phyloP scores from a whole-genome alignment of 768 basidiomycete species.

The Glaciozyma antarctica region DNA sequence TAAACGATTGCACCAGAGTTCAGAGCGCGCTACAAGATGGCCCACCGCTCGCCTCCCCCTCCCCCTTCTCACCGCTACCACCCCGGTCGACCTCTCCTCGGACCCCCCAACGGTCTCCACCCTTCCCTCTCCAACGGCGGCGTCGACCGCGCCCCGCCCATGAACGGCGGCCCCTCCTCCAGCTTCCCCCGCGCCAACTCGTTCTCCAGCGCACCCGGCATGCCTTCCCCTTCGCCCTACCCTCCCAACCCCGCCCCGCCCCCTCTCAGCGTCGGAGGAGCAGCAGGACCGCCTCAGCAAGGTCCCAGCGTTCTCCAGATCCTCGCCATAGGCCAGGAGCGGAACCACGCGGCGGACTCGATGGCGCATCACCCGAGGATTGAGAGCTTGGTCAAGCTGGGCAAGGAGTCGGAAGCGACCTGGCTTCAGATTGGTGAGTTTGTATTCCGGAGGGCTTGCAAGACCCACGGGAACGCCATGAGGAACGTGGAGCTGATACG shows the following conservation, averaged over 20 bases:
- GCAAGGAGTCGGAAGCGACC: slow-evolving; percentile 32
- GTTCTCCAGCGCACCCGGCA: not conserved
- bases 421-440: slow-evolving; percentile 33
- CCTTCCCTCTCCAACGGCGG: no score
- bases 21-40: no score
- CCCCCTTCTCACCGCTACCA: no score
- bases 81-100: no score
- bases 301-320: slow-evolving; percentile 29
- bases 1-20: no score
- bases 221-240: not conserved
- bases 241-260: slow-evolving; percentile 10
- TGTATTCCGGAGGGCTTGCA: not conserved
- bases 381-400: slow-evolving; percentile 31
- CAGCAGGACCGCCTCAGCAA: slow-evolving; percentile 26
- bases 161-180: no score
- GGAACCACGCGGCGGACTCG: slow-evolving; percentile 30
- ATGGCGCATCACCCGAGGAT: slow-evolving; percentile 30
- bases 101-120: no score
- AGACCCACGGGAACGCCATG: not conserved
- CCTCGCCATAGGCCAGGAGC: slow-evolving; percentile 29
- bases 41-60: no score
- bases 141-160: no score
- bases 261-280: slow-evolving; percentile 20
- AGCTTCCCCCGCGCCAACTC: not conserved
- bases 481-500: not conserved